Percentiles rank a stretch among this genome's conserved stretches.
Evolutionary conservation across 768 basidiomycete genomes (phyloP).

Genomic region (Kwoniella bestiolae): DNA sequence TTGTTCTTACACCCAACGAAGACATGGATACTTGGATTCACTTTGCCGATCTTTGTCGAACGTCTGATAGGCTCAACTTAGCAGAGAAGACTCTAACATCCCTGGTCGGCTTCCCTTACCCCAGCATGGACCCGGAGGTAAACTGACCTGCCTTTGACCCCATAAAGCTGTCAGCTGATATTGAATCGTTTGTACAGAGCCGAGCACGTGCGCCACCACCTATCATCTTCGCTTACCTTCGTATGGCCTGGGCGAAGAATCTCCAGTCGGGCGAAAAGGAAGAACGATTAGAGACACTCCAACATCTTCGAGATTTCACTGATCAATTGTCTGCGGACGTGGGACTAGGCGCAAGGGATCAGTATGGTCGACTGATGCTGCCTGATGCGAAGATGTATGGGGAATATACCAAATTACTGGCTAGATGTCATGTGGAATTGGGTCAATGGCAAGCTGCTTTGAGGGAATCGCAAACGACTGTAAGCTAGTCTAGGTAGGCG

Average conservation of each 20-base stretch:
- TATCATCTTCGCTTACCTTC: conserved; percentile 93
- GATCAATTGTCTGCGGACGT: conserved; percentile 75
- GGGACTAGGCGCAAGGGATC: conserved; percentile 64
- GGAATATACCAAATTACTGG: conserved; percentile 82
- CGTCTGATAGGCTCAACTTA: conserved; percentile 88
- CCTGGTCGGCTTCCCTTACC: conserved; percentile 65
- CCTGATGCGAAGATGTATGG: conserved; percentile 58
- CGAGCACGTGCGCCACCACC: conserved; percentile 79
- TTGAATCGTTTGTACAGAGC: conserved; percentile 23
- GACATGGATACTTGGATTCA: conserved; percentile 99
- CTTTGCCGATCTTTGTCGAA: conserved; percentile 95
- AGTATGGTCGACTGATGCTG: conserved; percentile 58
- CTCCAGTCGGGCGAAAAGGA: conserved; percentile 61
- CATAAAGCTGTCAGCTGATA: conserved; percentile 7
- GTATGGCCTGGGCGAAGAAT: conserved; percentile 92
- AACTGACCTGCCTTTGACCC: not conserved
- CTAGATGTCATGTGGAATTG: conserved; percentile 93
- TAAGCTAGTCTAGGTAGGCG: conserved; percentile 58
- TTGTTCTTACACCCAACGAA: conserved; percentile 89
- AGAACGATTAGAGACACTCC: conserved; percentile 66
- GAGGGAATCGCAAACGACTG: conserved; percentile 76
- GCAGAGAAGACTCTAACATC: conserved; percentile 97
- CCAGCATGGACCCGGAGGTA: conserved; percentile 44
- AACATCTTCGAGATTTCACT: conserved; percentile 81
- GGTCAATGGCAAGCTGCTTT: conserved; percentile 91